These are phyloP conservation scores for Hymenoscyphus infarciens DNA, from an alignment of 2,329 filamentous ascomycete species.

Conservation along the genomic window DNA sequence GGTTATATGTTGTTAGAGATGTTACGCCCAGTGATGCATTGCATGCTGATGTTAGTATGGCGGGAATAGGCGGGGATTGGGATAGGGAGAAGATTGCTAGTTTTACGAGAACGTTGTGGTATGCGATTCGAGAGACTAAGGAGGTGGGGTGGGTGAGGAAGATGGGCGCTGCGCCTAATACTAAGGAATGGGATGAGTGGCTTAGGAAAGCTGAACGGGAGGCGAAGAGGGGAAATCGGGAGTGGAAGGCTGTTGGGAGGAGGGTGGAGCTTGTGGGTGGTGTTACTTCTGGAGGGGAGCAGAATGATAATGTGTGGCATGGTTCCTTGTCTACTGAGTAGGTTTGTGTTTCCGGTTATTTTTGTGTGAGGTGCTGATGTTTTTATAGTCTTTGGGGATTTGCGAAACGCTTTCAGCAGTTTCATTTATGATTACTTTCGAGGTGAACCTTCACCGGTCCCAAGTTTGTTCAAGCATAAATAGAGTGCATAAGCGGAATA, in stretches of 20 bases:
- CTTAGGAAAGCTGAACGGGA: slow-evolving; percentile 45
- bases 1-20: slow-evolving; percentile 44
- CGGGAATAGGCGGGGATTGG: slow-evolving; percentile 29
- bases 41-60: slow-evolving; percentile 36
- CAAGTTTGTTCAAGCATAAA: too few relatives aligned
- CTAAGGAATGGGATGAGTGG: slow-evolving; percentile 52
- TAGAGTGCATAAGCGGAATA: too few relatives aligned
- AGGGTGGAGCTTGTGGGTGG: not conserved
- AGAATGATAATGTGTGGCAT: too few relatives aligned
- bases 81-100: slow-evolving; percentile 42
- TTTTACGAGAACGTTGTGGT: slow-evolving; percentile 57
- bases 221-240: slow-evolving; percentile 33
- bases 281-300: not conserved
- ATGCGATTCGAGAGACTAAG: slow-evolving; percentile 52
- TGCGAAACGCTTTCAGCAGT: too few relatives aligned
- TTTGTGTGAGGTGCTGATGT: too few relatives aligned
- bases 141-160: slow-evolving; percentile 50
- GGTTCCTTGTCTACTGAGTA: too few relatives aligned
- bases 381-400: too few relatives aligned
- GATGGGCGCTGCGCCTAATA: slow-evolving; percentile 50
- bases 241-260: slow-evolving; percentile 37
- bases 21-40: slow-evolving; percentile 41
- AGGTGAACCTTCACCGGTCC: too few relatives aligned
- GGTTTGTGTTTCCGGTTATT: too few relatives aligned
- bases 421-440: too few relatives aligned